Base-by-base conservation (phyloP, 495 filamentous ascomycete genomes). In the Aspergillus steynii region DNA sequence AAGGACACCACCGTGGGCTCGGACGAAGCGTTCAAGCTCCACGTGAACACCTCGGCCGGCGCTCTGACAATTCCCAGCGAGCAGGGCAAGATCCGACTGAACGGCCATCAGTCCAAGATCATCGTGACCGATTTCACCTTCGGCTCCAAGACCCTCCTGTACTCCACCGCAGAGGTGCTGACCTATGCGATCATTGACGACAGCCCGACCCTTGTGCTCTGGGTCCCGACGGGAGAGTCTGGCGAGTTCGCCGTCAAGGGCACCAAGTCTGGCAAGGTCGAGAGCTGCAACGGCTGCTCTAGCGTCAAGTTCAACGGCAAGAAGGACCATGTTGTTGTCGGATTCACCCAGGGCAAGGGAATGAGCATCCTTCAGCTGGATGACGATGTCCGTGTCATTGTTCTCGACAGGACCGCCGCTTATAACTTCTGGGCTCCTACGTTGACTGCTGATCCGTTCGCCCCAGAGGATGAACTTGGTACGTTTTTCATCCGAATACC, bases 21-120 rank as follows among this genome's bases (percentile, higher is more conserved):
- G 1, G 66, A 72, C 8, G 82, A 84, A 53, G 67, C 77, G 5
- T 86, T 88, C 71, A 77, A 77, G 45, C 64, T 85, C 26, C 69
- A 73, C 29, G 72, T 87, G 48, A 80, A 82, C 28, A 87, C 85
- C 2, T 85, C 83, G 2, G 74, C 66, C 28, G 85, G 85, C 3
- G 62, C 68, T 5, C 63, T 86, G 31, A 85, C 73, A 10, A 71
- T 84, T 31, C 80, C 77, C 4, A 64, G 65, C 55, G 65, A 74
- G 45, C 75, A 72, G 25, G 68, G 72, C 7, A 61, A 67, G 3
- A 74, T 85, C 53, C 67, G 76, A 6, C 74, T 88, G 20, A 85
- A 85, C 64, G 85, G 85, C 4, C 79, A 83, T 27, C 81, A 85
- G 56, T 79, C 83, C 10, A 87, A 88, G 71, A 86, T 88, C 45